Base-by-base conservation (phyloP, 495 filamentous ascomycete genomes). In the Aspergillus affinis region DNA sequence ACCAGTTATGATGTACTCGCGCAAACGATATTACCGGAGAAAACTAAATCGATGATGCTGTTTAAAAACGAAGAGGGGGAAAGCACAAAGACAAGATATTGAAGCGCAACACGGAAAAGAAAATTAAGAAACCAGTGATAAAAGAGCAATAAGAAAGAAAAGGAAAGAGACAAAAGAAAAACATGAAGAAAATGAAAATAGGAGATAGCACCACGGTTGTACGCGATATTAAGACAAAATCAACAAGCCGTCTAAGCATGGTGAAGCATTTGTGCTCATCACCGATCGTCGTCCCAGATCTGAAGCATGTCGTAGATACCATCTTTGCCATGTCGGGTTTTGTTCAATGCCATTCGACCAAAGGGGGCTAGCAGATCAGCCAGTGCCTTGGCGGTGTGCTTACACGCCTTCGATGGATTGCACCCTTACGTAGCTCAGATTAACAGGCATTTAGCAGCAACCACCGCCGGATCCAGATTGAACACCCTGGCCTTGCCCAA, bases 401-500 rank as follows among this genome's bases (percentile, higher is more conserved):
- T 15, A 41, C 36, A 41, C 36, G 9, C 36, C 13, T 41, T 41
- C 36, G 36, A 41, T 41, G 36, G 8, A 41, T 41, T 41, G 36
- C 36, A 41, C 36, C 4, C 9, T 41, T 41, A 41, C 36, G 4
- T 17, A 41, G 36, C 36, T 41, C 41, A 54, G 54, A 50, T 46
- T 63, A 66, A 8, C 36, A 15, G 4, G 36, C 60, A 62, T 82
- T 79, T 96, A 99, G 82, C 94, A 99, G 86, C 94, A 99, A 67
- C 93, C 91, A 66, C 90, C 86, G 64, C 86, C 89, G 58, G 90
- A 91, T 67, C 90, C 90, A 75, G 89, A 93, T 74, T 94, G 90
- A 66, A 98, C 93, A 69, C 93, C 92, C 74, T 94, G 91, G 66
- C 95, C 95, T 71, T 90, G 88, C 50, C 90, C 88, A 62, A 99